Percentiles rank a stretch among this genome's conserved stretches.
These are phyloP conservation scores for Syzygium oleosum DNA, from an alignment of 345 rosid genomes.

Conservation along the genomic window DNA sequence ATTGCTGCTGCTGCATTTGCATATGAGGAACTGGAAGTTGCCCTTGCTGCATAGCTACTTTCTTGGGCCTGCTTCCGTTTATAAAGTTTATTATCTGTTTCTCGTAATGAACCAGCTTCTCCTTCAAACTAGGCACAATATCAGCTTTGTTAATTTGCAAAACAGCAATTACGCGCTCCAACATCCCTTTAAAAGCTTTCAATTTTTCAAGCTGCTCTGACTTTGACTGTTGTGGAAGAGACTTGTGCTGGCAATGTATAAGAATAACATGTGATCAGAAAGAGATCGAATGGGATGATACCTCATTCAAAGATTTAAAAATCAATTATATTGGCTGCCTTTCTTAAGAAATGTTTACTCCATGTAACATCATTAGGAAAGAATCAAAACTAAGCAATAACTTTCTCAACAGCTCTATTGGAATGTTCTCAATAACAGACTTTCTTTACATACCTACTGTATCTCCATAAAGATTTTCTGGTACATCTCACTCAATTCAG, in stretches of 20 bases:
- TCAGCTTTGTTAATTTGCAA: slow-evolving; percentile 43
- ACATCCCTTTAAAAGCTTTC: slow-evolving; percentile 36
- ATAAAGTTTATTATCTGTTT: slow-evolving; percentile 51
- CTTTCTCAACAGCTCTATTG: not conserved
- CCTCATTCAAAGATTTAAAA: not conserved
- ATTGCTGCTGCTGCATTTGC: slow-evolving; percentile 56
- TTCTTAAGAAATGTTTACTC: not conserved
- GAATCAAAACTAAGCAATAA: not conserved
- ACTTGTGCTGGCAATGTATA: slow-evolving; percentile 30
- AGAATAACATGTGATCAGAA: not conserved
- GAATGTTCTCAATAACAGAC: not conserved
- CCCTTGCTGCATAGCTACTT: slow-evolving; percentile 40
- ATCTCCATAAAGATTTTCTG: slow-evolving; percentile 47
- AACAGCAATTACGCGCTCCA: slow-evolving; percentile 54
- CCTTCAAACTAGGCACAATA: slow-evolving; percentile 40
- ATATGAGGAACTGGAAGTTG: slow-evolving; percentile 44
- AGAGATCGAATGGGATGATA: not conserved
- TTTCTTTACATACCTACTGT: slow-evolving; percentile 33
- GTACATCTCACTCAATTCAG: slow-evolving; percentile 58
- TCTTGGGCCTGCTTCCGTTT: slow-evolving; percentile 46
- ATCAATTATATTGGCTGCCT: not conserved
- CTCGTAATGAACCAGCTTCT: slow-evolving; percentile 59
- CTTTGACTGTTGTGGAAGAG: slow-evolving; percentile 57
- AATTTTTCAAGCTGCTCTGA: slow-evolving; percentile 63
- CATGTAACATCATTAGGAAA: not conserved